Evolutionary conservation across 306 rosid genomes (phyloP).

Genomic region (Acmispon strigosus): DNA sequence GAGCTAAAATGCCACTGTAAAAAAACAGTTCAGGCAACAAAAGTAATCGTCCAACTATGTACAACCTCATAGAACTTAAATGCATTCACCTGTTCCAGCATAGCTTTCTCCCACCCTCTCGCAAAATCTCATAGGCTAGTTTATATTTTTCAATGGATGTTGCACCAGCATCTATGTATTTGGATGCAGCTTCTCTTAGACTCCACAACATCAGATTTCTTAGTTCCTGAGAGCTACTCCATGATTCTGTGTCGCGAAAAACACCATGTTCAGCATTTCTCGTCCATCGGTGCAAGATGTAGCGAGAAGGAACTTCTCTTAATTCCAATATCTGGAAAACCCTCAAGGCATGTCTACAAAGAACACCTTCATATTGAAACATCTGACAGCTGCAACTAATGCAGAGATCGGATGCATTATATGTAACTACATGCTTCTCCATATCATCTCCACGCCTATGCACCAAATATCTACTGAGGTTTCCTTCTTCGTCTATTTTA

Average conservation of each 20-base stretch:
- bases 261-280: constrained; percentile 83
- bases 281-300: constrained; percentile 85
- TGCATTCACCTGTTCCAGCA: constrained; percentile 70
- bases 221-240: constrained; percentile 68
- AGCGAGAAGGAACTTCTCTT: constrained; percentile 74
- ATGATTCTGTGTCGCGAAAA: constrained; percentile 58
- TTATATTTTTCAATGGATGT: constrained; percentile 78
- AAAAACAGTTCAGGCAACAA: constrained; percentile 28
- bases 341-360: constrained; percentile 79
- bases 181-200: constrained; percentile 87
- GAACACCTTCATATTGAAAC: constrained; percentile 92
- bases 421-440: constrained; percentile 67
- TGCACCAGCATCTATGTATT: constrained; percentile 86
- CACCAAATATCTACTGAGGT: constrained; percentile 69
- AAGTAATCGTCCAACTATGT: constrained; percentile 22
- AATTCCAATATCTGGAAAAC: constrained; percentile 85
- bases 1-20: constrained; percentile 11
- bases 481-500: constrained; percentile 64
- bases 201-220: constrained; percentile 86
- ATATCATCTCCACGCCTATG: constrained; percentile 68
- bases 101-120: constrained; percentile 85
- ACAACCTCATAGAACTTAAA: constrained; percentile 4
- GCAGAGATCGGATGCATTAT: constrained; percentile 46
- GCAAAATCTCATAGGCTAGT: constrained; percentile 85
- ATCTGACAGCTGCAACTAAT: constrained; percentile 81